Evolutionary conservation across 352 stramenopile genomes (phyloP), one percentile per base, ranked within the genome.

Genomic region (Phytophthora uliginosa): DNA sequence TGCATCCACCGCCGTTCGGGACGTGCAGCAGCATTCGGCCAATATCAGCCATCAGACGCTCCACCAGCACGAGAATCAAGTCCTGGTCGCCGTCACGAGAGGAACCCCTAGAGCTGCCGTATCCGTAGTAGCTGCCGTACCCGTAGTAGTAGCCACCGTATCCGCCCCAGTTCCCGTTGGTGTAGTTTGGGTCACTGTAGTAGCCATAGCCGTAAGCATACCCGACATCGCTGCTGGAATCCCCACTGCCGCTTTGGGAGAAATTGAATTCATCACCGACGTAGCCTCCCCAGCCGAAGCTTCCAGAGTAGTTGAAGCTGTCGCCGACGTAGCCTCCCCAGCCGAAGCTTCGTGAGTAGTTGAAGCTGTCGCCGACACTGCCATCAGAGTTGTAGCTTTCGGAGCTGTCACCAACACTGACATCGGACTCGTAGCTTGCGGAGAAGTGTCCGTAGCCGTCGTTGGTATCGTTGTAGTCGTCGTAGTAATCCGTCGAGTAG

Each of bases 1-100:
- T 61, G 55, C 55, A 61, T 1, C 15, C 55, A 24, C 55, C 33
- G 34, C 34, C 34, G 2, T 51, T 61, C n/a, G 55, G 55, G n/a
- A 61, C 13, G 15, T 61, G 55, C 2, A 61, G 13, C 2, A 50
- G 18, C 33, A 61, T 61, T 3, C 2, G 48, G 7, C 24, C 55
- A 0, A 51, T 50, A 1, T 51, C 34, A 10, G 31, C 31, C 0
- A 61, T 3, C 5, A 61, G 20, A 0, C 55, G 34, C 17, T 50
- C 34, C 18, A 61, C 0, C 33, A 61, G 34, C 2, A 33, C 34
- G 15, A 51, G 4, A 7, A 50, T 13, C 55, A 61, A 38, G 6
- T 61, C 22, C 34, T 13, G 7, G 5, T 22, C 12, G 2, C 33
- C 34, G 12, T n/a, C n/a, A 33, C n/a, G 42, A 20, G 33, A 61